Percentiles rank a stretch among this genome's conserved stretches.
phyloP scores from a whole-genome alignment of 2,329 filamentous ascomycete genomes.

The Trichoderma oligosporum region DNA sequence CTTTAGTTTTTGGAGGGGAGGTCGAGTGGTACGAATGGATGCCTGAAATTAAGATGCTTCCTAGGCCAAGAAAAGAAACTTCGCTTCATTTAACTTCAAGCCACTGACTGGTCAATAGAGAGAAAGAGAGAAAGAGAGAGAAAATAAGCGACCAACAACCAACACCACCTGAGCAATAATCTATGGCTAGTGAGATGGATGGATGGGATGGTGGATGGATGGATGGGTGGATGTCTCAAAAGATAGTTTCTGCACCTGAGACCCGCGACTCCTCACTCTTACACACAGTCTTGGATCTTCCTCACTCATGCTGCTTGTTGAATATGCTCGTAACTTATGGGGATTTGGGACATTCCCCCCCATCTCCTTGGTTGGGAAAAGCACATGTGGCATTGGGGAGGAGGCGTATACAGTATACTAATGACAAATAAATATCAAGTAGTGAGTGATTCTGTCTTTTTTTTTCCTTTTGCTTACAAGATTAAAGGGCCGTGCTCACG shows the following conservation, averaged over 20 bases:
- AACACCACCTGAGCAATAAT: background rate
- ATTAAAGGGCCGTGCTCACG: background rate
- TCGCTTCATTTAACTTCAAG: background rate
- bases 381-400: background rate
- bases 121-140: background rate
- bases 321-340: no score
- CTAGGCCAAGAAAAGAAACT: background rate
- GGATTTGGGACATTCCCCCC: background rate
- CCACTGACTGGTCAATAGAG: background rate
- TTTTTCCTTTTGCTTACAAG: background rate
- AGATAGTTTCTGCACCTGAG: no score
- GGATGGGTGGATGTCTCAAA: no score
- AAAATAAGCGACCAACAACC: background rate
- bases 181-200: background rate
- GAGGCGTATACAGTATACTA: background rate
- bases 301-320: no score
- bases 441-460: no score
- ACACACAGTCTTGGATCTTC: no score
- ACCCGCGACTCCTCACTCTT: no score
- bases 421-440: slow-evolving; percentile 11
- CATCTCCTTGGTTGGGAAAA: slow-evolving; percentile 1
- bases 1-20: background rate
- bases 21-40: background rate
- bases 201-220: no score
- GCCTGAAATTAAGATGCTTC: background rate